Evolutionary conservation across 1,284 basidiomycete genomes (phyloP), one percentile per base, ranked within the genome.

Genomic region (Phylloporus gajari): DNA sequence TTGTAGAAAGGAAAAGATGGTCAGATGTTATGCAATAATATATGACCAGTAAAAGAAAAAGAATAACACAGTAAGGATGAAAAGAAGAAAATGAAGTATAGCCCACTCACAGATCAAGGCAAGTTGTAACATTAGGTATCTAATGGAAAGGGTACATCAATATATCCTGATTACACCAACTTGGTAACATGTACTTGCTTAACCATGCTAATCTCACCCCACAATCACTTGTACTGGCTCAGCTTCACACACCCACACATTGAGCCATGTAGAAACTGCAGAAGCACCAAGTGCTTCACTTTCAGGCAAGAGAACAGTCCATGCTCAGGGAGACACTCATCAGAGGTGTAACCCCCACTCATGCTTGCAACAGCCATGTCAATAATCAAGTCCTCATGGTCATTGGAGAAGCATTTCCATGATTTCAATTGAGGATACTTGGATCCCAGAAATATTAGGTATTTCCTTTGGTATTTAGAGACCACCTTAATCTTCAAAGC

Each of bases 351-450:
- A n/a, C n/a, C 90, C 19, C 92, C 91, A 19, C 85, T 87, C 1
- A 94, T 92, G 25, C 93, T 93, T 0, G 91, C 91, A 12, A 94
- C 93, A 2, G 86, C 86, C 15, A 85, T 90, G 72, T 94, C 93
- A 11, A 79, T 79, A 71, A 93, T 86, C 44, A 93, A 85, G 44
- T 83, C 84, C 11, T 87, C 86, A n/a, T 0, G 93, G 91, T 65
- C 94, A 88, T 1, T 84, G 83, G 32, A 90, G 84, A 0, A 94
- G 81, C n/a, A 87, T 86, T 40, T 89, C 85, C 78, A 94, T 93
- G 61, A 94, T 91, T 77, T 94, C 93, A 15, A 88, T 86, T 1
- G 93, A 93, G 0, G 93, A 93, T 0, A 94, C 93, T 80, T 94
- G 93, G 59, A 85, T 85, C 13, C 93, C 93, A 0, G 92, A 93